A percentile compares a stretch with the other conserved stretches of the same genome.
These are phyloP conservation scores for Arachis stenosperma DNA, from an alignment of 306 rosid genomes.

Conservation along the genomic window DNA sequence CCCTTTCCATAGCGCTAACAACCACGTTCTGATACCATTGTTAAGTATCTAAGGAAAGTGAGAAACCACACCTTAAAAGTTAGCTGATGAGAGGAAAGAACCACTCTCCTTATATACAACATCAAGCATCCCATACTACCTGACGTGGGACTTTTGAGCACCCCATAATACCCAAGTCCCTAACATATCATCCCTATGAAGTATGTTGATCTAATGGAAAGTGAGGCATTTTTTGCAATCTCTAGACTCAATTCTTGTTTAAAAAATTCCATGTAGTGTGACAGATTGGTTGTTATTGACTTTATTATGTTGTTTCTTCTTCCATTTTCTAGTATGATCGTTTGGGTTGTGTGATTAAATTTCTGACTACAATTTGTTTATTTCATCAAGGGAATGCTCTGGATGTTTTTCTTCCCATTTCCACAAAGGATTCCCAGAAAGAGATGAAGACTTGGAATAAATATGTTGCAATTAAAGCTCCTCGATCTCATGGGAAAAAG, in stretches of 20 bases:
- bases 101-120: no score
- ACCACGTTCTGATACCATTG: no score
- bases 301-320: conserved; percentile 35
- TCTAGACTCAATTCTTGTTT: conserved; percentile 6
- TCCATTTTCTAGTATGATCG: conserved; percentile 28
- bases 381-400: conserved; percentile 55
- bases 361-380: conserved; percentile 40
- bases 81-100: no score
- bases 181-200: conserved; percentile 14
- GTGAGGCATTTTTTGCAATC: conserved; percentile 13
- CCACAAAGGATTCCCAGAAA: conserved; percentile 44
- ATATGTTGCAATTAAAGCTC: conserved; percentile 35
- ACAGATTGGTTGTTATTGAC: conserved; percentile 6
- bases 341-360: conserved; percentile 36
- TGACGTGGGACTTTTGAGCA: no score
- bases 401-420: conserved; percentile 65
- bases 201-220: conserved; percentile 27
- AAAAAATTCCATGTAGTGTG: conserved; percentile 4
- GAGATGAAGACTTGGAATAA: conserved; percentile 45
- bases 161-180: no score
- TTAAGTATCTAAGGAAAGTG: no score
- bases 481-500: conserved; percentile 46
- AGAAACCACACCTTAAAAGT: no score
- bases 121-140: no score
- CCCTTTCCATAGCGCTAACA: no score